Conservation (phyloP, 345 rosid species). For the Gossypium bickii region DNA sequence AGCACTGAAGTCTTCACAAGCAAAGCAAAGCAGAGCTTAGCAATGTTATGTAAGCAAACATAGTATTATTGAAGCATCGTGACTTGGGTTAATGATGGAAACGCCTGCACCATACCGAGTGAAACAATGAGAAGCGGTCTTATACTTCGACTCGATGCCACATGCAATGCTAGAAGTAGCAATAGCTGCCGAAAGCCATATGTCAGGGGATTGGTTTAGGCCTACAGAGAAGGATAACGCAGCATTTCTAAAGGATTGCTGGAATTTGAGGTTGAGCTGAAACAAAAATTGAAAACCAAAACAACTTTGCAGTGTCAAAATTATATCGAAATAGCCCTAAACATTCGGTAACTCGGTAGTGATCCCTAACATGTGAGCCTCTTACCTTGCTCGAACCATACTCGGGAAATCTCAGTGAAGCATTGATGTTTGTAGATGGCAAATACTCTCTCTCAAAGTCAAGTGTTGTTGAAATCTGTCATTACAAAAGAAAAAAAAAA, state of each 20-base stretch:
- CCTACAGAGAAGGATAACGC: slow-evolving; percentile 8
- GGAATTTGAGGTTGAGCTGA: slow-evolving; percentile 15
- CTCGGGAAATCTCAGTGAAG: slow-evolving; percentile 9
- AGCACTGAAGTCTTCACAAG: not conserved
- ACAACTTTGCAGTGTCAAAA: not conserved
- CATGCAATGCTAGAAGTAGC: slow-evolving; percentile 15
- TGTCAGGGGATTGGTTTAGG: slow-evolving; percentile 15
- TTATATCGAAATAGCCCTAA: not conserved
- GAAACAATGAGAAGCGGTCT: slow-evolving; percentile 6
- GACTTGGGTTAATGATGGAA: not conserved
- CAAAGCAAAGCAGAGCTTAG: not conserved
- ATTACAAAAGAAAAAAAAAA: not conserved
- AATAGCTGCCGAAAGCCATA: slow-evolving; percentile 14
- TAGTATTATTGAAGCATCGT: slow-evolving; percentile 18
- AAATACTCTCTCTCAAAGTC: not conserved
- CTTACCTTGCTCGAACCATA: not conserved
- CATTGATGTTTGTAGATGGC: slow-evolving; percentile 7
- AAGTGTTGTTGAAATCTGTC: not conserved
- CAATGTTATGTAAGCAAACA: slow-evolving; percentile 1
- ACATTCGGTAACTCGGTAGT: not conserved
- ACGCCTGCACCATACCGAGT: slow-evolving; percentile 14
- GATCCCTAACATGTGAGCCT: not conserved
- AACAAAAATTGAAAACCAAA: not conserved
- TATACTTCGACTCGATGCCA: slow-evolving; percentile 15
- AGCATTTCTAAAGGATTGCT: slow-evolving; percentile 8